A percentile compares a stretch with the other conserved stretches of the same genome.
Conservation (phyloP, 176 grass and related monocot genomes). For the Musa beccarii region DNA sequence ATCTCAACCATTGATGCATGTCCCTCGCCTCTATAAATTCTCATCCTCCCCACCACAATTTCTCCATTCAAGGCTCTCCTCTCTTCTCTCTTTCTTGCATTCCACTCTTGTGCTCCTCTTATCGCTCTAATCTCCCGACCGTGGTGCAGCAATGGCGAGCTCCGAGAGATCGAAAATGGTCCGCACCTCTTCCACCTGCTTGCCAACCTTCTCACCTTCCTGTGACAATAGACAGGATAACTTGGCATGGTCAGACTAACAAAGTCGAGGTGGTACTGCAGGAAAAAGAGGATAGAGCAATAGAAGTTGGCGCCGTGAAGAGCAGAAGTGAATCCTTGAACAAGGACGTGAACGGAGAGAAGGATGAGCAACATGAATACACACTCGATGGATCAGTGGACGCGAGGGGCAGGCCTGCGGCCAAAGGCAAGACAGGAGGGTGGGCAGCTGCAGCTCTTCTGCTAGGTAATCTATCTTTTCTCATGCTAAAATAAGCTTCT, state of each 20-base stretch:
- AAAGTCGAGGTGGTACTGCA: not conserved
- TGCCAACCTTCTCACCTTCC: not conserved
- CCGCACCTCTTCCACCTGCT: not conserved
- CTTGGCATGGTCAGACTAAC: not conserved
- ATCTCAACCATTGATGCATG: constrained; percentile 2
- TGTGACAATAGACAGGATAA: not conserved
- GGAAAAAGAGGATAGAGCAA: not conserved
- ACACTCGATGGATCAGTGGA: constrained; percentile 22
- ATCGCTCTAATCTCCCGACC: not conserved
- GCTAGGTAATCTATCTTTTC: constrained; percentile 2
- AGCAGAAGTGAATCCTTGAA: not conserved
- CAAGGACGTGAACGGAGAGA: not conserved
- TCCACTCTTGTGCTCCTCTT: not conserved
- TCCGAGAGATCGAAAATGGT: not conserved
- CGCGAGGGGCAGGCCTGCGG: constrained; percentile 5
- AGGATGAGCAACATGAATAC: not conserved
- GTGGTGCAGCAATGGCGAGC: not conserved
- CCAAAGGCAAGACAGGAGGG: constrained; percentile 6
- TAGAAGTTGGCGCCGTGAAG: too few relatives aligned
- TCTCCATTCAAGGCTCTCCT: not conserved
- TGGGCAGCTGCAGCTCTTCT: constrained; percentile 8
- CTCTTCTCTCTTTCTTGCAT: not conserved
- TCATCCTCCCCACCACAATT: not conserved
- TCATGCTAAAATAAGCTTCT: not conserved
- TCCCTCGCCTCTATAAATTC: constrained; percentile 4